Evolutionary conservation across 2,329 filamentous ascomycete species (phyloP), one percentile per base, ranked within the genome.

Genomic region (Teratosphaeria nubilosa): DNA sequence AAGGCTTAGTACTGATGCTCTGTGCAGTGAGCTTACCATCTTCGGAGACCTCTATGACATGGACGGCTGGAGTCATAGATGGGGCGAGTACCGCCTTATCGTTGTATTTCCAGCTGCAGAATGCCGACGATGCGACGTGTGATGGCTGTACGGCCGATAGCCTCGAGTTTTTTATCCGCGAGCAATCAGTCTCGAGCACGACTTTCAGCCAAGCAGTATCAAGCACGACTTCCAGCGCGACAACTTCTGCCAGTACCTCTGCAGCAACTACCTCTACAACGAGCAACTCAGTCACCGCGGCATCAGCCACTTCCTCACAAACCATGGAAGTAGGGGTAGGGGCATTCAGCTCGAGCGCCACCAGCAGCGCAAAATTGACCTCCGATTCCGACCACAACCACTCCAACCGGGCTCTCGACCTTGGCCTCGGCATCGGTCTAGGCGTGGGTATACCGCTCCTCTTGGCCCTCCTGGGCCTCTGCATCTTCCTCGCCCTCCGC

Each of bases 401-500:
- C 30, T 54, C 52, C 34, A 10, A 24, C 13, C 30, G 30, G 3
- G 52, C 30, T 20, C 20, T 22, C 52, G 52, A 22, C 24, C 41
- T 48, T 11, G 41, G 24, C 27, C 30, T 54, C 30, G 61, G 59
- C 2, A 27, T 61, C 3, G 61, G 61, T 24, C 53, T 63, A 14
- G 61, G 61, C 10, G 34, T 61, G 4, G 61, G 59, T 34, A 59
- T 63, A 16, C 61, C 59, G 3, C 13, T 57, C 5, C 55, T 61
- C 3, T 48, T 61, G 24, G 52, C 48, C 13, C 16, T 59, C 14
- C 10, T 59, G 16, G 58, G 14, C 3, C 25, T 56, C 24, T 45
- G 57, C n/a, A 48, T 37, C 5, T 55, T 60, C 56, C 52, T 52
- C 27, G 41, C 52, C 22, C 24, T 56, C 10, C 60, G 60, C 22